Evolutionary conservation across 768 basidiomycete species (phyloP), one percentile per base, ranked within the genome.

Genomic region (Lentinula sp.): DNA sequence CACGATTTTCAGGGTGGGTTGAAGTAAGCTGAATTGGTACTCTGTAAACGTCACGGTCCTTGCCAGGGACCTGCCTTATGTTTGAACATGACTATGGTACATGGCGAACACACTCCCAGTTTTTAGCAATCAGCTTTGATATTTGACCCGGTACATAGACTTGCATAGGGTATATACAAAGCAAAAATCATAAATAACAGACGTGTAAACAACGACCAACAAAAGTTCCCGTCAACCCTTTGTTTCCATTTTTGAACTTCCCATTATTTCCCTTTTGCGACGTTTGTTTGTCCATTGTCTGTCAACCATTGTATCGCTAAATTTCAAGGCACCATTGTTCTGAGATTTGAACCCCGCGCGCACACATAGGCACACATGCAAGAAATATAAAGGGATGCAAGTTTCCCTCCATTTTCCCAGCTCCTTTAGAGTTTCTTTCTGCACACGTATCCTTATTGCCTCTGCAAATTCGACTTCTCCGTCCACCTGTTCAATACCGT

Each of bases 401-500:
- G 6, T 36, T 48, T 39, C 36, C 33, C 35, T n/a, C 28, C 41
- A 12, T 59, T 35, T 50, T 36, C 57, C 18, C 57, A 59, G 37
- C 57, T 59, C 57, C 28, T 39, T 49, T 59, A 45, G 57, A 59
- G 57, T 59, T 59, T 59, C 15, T 18, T 37, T 54, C 50, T 18
- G 6, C 36, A n/a, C 13, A 6, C 33, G 13, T 59, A 59, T 59
- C 12, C 45, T 59, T 59, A 59, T 59, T 59, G 32, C 20, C 32
- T 12, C 46, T 57, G 56, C 45, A 59, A 4, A 9, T 49, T 36
- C 33, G 43, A 48, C 33, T 48, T 49, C 42, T 32, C 3, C 15
- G 1, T 28, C 39, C 57, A n/a, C 42, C 16, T 13, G 12, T 57
- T 18, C 33, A 10, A 33, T 59, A 36, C 43, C 12, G 1, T 6